Evolutionary conservation across 768 basidiomycete species (phyloP).

Genomic region (Boletus subparvulus): DNA sequence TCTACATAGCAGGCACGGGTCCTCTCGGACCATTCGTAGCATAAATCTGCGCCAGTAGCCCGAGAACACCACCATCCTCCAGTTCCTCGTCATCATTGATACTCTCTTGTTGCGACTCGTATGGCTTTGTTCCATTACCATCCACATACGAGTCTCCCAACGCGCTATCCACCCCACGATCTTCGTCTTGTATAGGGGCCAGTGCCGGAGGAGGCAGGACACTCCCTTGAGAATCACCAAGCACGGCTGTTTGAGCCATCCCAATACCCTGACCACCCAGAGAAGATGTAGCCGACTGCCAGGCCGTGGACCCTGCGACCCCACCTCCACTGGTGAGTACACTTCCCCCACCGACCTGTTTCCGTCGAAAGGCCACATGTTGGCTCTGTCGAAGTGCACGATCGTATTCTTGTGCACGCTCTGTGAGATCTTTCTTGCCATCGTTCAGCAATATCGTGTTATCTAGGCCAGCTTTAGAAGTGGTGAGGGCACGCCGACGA

Average conservation of each 20-base stretch:
- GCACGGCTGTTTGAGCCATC: slow-evolving; percentile 67
- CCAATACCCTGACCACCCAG: slow-evolving; percentile 37
- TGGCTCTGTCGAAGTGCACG: slow-evolving; percentile 72
- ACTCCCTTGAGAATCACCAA: slow-evolving; percentile 76
- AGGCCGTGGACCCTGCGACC: slow-evolving; percentile 47
- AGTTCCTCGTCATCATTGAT: slow-evolving; percentile 61
- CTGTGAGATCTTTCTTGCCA: slow-evolving; percentile 40
- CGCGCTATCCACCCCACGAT: slow-evolving; percentile 57
- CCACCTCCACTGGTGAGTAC: slow-evolving; percentile 44
- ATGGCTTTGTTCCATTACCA: slow-evolving; percentile 43
- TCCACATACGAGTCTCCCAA: slow-evolving; percentile 75
- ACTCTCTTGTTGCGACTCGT: slow-evolving; percentile 45
- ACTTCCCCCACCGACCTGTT: slow-evolving; percentile 29
- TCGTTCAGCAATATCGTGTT: slow-evolving; percentile 31
- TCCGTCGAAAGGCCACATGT: slow-evolving; percentile 45
- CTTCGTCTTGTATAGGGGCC: slow-evolving; percentile 42
- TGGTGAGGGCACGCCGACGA: slow-evolving; percentile 35
- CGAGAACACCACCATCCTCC: slow-evolving; percentile 82
- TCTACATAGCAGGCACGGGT: slow-evolving; percentile 46
- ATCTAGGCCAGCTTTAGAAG: slow-evolving; percentile 30
- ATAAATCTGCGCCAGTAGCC: slow-evolving; percentile 86
- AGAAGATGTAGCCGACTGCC: slow-evolving; percentile 49
- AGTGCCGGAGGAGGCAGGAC: slow-evolving; percentile 22
- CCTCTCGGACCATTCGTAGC: slow-evolving; percentile 49
- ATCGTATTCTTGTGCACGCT: slow-evolving; percentile 73